Evolutionary conservation across 352 stramenopile species (phyloP).

Genomic region (Phytopythium litorale): DNA sequence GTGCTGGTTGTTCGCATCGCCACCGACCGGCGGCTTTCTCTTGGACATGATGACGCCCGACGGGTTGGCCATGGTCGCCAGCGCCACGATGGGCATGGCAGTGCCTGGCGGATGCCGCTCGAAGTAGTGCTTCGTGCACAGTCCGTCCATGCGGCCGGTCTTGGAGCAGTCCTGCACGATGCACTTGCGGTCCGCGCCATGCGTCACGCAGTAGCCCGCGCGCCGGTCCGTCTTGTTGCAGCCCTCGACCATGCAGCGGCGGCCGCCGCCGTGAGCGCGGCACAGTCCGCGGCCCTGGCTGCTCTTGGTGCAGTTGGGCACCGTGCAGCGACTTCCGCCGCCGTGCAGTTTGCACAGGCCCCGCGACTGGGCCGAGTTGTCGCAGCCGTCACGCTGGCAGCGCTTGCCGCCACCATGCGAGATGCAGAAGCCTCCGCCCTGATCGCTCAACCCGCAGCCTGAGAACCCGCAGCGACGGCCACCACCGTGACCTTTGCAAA

Average conservation of each 20-base stretch:
- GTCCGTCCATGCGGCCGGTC: slow-evolving; percentile 75
- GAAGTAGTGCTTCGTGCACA: slow-evolving; percentile 87
- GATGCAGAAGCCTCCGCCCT: slow-evolving; percentile 80
- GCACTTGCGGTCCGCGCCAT: slow-evolving; percentile 83
- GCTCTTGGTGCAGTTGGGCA: slow-evolving; percentile 83
- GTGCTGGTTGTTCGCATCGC: background rate
- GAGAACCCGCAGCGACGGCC: slow-evolving; percentile 64
- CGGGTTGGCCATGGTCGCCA: slow-evolving; percentile 7
- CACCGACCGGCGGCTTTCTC: background rate
- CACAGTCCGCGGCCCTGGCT: slow-evolving; percentile 82
- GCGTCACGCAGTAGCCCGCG: slow-evolving; percentile 74
- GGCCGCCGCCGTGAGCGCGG: slow-evolving; percentile 75
- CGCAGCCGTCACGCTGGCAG: slow-evolving; percentile 69
- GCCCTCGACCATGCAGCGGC: slow-evolving; percentile 77
- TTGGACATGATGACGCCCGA: slow-evolving; percentile 4
- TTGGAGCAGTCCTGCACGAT: slow-evolving; percentile 76
- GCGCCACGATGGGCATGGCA: background rate
- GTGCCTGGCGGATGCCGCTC: slow-evolving; percentile 53
- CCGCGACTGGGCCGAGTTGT: slow-evolving; percentile 82
- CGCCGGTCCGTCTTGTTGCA: slow-evolving; percentile 85
- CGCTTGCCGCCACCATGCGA: slow-evolving; percentile 79
- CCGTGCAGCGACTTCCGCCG: slow-evolving; percentile 69
- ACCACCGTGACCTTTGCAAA: slow-evolving; percentile 79
- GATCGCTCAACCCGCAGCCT: slow-evolving; percentile 70
- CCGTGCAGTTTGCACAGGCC: slow-evolving; percentile 80